Conservation (phyloP, 768 basidiomycete species). For the Suillus bovinus region DNA sequence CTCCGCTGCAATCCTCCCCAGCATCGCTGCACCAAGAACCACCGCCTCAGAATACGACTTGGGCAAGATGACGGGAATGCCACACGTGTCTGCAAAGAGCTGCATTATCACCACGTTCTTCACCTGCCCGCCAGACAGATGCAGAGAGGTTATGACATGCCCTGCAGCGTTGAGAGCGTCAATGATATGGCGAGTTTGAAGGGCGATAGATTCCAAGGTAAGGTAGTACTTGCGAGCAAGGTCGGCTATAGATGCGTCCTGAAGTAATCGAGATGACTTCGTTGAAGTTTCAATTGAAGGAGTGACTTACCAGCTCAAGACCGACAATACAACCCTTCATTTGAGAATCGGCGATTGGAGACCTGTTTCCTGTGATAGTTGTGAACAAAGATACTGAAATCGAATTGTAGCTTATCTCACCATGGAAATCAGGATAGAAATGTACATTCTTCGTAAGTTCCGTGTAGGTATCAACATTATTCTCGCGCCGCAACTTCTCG, state of each 20-base stretch:
- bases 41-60: slow-evolving; percentile 77
- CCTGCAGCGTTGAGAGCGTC: slow-evolving; percentile 88
- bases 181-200: slow-evolving; percentile 93
- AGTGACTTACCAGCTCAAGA: slow-evolving; percentile 62
- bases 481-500: slow-evolving; percentile 60
- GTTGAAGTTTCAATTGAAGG: not conserved
- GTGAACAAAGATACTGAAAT: slow-evolving; percentile 3
- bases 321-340: slow-evolving; percentile 94
- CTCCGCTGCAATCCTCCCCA: slow-evolving; percentile 84
- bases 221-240: slow-evolving; percentile 90
- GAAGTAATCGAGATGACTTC: not conserved
- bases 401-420: slow-evolving; percentile 36
- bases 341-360: slow-evolving; percentile 91
- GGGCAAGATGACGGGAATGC: slow-evolving; percentile 82
- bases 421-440: slow-evolving; percentile 94
- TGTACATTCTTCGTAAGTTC: slow-evolving; percentile 90
- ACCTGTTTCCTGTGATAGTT: slow-evolving; percentile 75
- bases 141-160: slow-evolving; percentile 80
- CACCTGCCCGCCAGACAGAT: slow-evolving; percentile 92
- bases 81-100: slow-evolving; percentile 84
- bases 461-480: slow-evolving; percentile 59
- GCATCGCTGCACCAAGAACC: slow-evolving; percentile 91
- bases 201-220: slow-evolving; percentile 89
- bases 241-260: slow-evolving; percentile 75
- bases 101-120: slow-evolving; percentile 89